A percentile compares a stretch with the other conserved stretches of the same genome.
These are phyloP conservation scores for Ophiosphaerella korrae DNA, from an alignment of 2,329 filamentous ascomycete genomes.

Conservation along the genomic window DNA sequence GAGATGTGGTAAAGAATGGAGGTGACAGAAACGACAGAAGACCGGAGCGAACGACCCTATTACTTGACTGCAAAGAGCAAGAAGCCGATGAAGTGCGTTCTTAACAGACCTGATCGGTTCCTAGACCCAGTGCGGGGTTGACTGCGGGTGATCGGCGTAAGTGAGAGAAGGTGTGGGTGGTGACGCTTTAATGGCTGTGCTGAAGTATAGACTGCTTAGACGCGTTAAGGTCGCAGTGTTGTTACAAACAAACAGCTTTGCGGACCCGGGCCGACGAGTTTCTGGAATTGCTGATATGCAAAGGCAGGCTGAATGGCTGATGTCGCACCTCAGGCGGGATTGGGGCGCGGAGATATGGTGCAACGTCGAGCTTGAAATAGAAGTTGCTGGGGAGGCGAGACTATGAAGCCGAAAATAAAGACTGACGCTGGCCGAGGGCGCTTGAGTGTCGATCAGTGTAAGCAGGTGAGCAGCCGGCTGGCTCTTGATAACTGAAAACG, in stretches of 20 bases:
- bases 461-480: slow-evolving; percentile 32
- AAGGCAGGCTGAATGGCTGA: slow-evolving; percentile 43
- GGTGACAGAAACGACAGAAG: not conserved
- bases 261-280: slow-evolving; percentile 26
- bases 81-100: slow-evolving; percentile 30
- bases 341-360: slow-evolving; percentile 42
- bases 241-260: slow-evolving; percentile 31
- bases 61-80: slow-evolving; percentile 23
- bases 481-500: slow-evolving; percentile 38
- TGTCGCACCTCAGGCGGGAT: slow-evolving; percentile 38
- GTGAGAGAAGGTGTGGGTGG: slow-evolving; percentile 19
- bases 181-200: slow-evolving; percentile 29
- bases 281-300: slow-evolving; percentile 37
- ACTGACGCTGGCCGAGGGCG: slow-evolving; percentile 30
- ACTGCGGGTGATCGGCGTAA: slow-evolving; percentile 38
- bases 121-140: slow-evolving; percentile 39
- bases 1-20: not conserved
- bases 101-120: slow-evolving; percentile 32
- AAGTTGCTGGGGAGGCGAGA: slow-evolving; percentile 36
- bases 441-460: slow-evolving; percentile 21
- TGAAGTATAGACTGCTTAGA: slow-evolving; percentile 26
- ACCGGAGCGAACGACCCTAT: not conserved
- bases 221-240: slow-evolving; percentile 32
- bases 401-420: slow-evolving; percentile 34
- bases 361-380: slow-evolving; percentile 43